Conservation (phyloP, 179 eudicot species). For the Heliamphora ciliata region DNA sequence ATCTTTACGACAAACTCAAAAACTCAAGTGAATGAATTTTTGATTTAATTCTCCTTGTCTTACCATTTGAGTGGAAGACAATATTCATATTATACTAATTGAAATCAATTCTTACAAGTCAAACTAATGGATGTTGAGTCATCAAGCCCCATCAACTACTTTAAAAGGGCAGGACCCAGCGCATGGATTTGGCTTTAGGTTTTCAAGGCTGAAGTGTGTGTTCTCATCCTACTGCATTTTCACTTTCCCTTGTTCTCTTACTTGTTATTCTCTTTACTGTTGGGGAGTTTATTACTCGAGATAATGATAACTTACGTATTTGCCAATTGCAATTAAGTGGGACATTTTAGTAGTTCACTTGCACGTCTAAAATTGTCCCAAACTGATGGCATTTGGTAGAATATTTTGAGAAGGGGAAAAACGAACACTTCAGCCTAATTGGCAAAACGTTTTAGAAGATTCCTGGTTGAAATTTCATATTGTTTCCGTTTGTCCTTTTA, state of each 20-base stretch:
- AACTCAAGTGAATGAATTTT: neutral
- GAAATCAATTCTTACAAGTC: neutral
- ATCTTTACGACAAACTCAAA: neutral
- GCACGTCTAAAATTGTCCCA: neutral
- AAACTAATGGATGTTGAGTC: neutral
- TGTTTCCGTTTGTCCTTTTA: neutral
- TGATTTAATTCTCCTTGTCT: neutral
- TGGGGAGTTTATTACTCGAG: neutral
- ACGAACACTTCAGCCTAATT: neutral
- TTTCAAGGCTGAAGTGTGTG: neutral
- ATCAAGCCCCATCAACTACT: neutral
- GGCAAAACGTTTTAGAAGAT: neutral
- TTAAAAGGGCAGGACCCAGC: neutral
- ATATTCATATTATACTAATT: neutral
- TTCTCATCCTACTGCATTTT: neutral
- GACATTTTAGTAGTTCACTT: neutral
- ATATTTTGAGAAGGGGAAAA: no score
- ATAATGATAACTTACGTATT: neutral
- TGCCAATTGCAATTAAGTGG: neutral
- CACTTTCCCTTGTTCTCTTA: neutral
- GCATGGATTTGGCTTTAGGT: neutral
- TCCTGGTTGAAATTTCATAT: no score
- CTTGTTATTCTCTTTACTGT: no score
- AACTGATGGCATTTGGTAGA: neutral
- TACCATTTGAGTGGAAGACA: neutral